Evolutionary conservation across 1,139 yeast genomes (phyloP).

Genomic region (Geotrichum reessii): DNA sequence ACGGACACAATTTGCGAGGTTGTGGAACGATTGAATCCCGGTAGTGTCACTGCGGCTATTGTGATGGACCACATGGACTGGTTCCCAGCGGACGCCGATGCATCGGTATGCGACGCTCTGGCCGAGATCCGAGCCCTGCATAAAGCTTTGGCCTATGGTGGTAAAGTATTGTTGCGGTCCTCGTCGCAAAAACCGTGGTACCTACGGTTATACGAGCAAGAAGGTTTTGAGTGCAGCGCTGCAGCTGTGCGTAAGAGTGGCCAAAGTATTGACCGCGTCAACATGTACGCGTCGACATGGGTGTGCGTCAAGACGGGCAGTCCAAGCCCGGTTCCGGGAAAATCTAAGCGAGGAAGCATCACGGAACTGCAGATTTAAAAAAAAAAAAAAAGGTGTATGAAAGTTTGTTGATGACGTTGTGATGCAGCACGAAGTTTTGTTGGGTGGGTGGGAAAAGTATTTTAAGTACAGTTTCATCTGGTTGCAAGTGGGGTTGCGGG

Average conservation of each 20-base stretch:
- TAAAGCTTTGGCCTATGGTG: slow-evolving; percentile 58
- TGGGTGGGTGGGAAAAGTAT: not conserved
- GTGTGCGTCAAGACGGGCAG: slow-evolving; percentile 51
- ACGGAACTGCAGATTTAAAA: slow-evolving; percentile 7
- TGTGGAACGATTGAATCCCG: slow-evolving; percentile 55
- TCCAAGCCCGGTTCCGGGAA: not conserved
- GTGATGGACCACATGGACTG: slow-evolving; percentile 94
- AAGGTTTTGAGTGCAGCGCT: slow-evolving; percentile 62
- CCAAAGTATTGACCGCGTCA: slow-evolving; percentile 65
- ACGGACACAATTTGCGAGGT: slow-evolving; percentile 77
- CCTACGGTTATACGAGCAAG: slow-evolving; percentile 56
- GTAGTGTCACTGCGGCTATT: slow-evolving; percentile 66
- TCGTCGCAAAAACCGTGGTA: slow-evolving; percentile 78
- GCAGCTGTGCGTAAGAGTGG: slow-evolving; percentile 64
- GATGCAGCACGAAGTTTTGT: not conserved
- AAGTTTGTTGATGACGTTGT: not conserved
- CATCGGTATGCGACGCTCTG: slow-evolving; percentile 45
- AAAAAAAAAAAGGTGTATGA: too few relatives aligned
- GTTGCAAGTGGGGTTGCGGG: not conserved
- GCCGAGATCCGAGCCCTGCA: slow-evolving; percentile 61
- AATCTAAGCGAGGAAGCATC: slow-evolving; percentile 1
- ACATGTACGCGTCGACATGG: slow-evolving; percentile 89
- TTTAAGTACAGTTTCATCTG: not conserved
- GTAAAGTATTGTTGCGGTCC: slow-evolving; percentile 71
- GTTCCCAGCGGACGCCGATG: slow-evolving; percentile 39